Base-by-base conservation (phyloP, 495 filamentous ascomycete genomes). In the Barbatosphaeria neglecta region DNA sequence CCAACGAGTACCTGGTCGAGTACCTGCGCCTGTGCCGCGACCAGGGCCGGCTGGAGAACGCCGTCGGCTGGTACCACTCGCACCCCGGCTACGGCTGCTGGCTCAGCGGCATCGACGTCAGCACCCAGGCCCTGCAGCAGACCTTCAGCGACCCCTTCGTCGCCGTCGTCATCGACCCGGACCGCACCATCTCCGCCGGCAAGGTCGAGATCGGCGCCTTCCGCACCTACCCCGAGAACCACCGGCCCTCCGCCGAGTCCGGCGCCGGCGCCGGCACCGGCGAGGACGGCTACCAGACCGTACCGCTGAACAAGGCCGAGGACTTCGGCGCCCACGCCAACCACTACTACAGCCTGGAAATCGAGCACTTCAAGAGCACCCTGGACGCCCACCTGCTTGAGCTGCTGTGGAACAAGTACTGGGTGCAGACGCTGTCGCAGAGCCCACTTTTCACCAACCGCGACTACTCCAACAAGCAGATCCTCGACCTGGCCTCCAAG, bases 21-120 rank as follows among this genome's bases (percentile, higher is more conserved):
- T 97, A 90, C 65, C 75, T 90, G 9, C 68, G 80, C 48, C 74
- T 77, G 10, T 83, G 83, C 46, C 80, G 90, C 31, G 82, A 90
- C 47, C 82, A 82, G 27, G 74, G 73, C 22, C 84, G 90, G 43
- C 65, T 77, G 58, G 93, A 99, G 60, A 97, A 99, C 59, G 86
- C 82, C 4, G 84, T 97, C 7, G 93, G 93, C 17, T 99, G 93
- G 93, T 99, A 99, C 61, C 93, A 99, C 67, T 86, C 81, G 51
- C 93, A 99, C 59, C 93, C 93, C 0, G 93, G 93, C 9, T 99
- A 99, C 59, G 93, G 93, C 8, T 99, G 93, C 71, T 99, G 93
- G 93, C 75, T 99, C 18, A 87, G 81, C 31, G 93, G 93, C 22
- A 97, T 97, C 60, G 93, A 99, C 60, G 93, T 97, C 17, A 70